Percentiles rank a stretch among this genome's conserved stretches.
These are phyloP conservation scores for Auricularia sp. DNA, from an alignment of 768 basidiomycete species.

Conservation along the genomic window DNA sequence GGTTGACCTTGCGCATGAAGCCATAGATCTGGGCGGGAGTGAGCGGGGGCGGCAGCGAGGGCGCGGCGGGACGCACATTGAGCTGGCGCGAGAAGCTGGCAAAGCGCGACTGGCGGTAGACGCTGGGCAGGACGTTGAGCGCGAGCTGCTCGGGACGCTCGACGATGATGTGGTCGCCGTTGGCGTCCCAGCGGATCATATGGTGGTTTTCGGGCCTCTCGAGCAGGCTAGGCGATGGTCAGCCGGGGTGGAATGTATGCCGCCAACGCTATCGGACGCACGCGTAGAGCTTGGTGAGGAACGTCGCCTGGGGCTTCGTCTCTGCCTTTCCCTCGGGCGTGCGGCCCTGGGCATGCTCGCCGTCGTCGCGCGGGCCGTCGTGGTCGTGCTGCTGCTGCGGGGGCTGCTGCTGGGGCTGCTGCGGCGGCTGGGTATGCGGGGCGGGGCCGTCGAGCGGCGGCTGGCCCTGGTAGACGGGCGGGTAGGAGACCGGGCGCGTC, in stretches of 20 bases:
- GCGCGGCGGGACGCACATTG: conserved; percentile 54
- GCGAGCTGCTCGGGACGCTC: conserved; percentile 90
- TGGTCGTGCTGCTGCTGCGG: conserved; percentile 25
- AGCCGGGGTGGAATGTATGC: conserved; percentile 12
- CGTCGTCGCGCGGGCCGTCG: conserved; percentile 33
- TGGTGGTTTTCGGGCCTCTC: conserved; percentile 90
- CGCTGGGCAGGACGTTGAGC: conserved; percentile 83
- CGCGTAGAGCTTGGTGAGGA: conserved; percentile 95
- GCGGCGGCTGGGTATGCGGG: background rate
- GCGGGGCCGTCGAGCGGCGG: background rate
- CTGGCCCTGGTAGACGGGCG: background rate
- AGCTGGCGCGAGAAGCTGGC: conserved; percentile 96
- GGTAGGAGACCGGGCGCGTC: background rate
- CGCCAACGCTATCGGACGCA: conserved; percentile 31
- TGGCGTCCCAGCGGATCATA: conserved; percentile 94
- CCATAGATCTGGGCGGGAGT: conserved; percentile 71
- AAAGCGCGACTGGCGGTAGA: conserved; percentile 94
- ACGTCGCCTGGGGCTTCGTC: conserved; percentile 84
- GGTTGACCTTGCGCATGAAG: conserved; percentile 96
- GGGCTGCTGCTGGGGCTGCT: background rate
- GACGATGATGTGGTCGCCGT: conserved; percentile 91
- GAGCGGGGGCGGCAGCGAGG: conserved; percentile 1
- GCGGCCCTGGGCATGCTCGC: conserved; percentile 8
- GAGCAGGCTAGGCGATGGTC: conserved; percentile 48
- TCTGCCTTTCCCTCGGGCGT: conserved; percentile 48